Evolutionary conservation across 257 asterid genomes (phyloP), one percentile per base, ranked within the genome.

Genomic region (Rehmannia glutinosa): DNA sequence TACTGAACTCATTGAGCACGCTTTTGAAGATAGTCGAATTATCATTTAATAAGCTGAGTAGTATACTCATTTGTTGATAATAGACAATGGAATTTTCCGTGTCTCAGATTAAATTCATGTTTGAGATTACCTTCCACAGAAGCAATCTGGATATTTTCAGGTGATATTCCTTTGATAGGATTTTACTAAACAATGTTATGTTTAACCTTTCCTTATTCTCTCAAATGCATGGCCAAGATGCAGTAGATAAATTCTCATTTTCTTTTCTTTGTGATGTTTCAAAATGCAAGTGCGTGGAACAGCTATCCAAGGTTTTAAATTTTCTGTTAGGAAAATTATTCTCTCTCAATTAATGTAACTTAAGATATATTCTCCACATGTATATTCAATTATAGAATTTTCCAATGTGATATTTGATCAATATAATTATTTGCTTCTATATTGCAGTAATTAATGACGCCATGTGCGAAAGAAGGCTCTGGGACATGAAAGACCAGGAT

Each of bases 361-460:
- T 42, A 9, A 1, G 11, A 32, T 47, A 38, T 36, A 25, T 32
- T 74, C 65, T 45, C 50, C 23, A 39, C 7, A 25, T 55, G 43
- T 27, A 6, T 47, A 46, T 15, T 16, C 1, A 53, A 16, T 55
- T 45, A 30, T 42, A 76, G 12, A 16, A 64, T 30, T 71, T 33
- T 42, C 43, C 17, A 19, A 43, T 47, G 62, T 21, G 47, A 54
- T 68, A 9, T 12, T 41, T 54, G 9, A 27, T 63, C 52, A 51
- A 69, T 45, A 61, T 70, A 58, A 51, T 70, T 57, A 21, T 65
- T 27, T 55, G 52, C 64, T 64, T 67, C 55, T 61, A 10, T 47
- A 25, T 52, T 81, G 32, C 91, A 90, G 98, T 93, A 52, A 90
- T 93, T 78, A 84, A 90, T 78, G 98, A 93, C 75, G 91, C 89